These are phyloP conservation scores for Abrus precatorius DNA, from an alignment of 306 rosid species.

Conservation along the genomic window DNA sequence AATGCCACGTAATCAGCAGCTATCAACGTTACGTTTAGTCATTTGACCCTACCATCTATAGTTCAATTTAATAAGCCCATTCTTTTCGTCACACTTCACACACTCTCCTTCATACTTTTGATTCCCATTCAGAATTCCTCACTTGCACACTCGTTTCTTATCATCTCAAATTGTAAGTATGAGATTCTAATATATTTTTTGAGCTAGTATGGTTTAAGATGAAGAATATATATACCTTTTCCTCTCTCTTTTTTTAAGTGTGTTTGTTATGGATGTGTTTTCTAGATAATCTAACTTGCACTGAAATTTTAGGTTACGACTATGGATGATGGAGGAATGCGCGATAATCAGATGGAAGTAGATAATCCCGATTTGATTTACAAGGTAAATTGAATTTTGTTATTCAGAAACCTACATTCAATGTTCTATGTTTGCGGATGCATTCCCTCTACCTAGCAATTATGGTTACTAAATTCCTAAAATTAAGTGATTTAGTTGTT, in stretches of 20 bases:
- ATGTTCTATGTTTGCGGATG: neutral
- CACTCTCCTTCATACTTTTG: neutral
- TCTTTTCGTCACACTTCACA: too few relatives aligned
- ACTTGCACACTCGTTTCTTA: neutral
- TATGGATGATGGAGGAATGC: neutral
- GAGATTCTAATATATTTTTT: neutral
- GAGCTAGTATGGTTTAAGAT: neutral
- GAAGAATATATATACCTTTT: neutral
- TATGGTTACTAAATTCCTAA: neutral
- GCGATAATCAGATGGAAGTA: neutral
- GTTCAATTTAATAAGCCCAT: neutral
- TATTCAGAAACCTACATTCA: neutral
- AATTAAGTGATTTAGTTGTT: neutral
- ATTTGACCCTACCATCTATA: neutral
- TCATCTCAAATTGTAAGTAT: neutral
- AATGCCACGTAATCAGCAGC: too few relatives aligned
- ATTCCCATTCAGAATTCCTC: neutral
- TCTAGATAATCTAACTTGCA: neutral
- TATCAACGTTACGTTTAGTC: too few relatives aligned
- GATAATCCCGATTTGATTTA: neutral
- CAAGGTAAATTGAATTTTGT: neutral
- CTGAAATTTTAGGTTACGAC: neutral
- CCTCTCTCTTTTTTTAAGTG: neutral
- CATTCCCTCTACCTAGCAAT: neutral
- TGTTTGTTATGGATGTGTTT: neutral